Base-by-base conservation (phyloP, 2,329 filamentous ascomycete species). In the Hypoxylon sp. region DNA sequence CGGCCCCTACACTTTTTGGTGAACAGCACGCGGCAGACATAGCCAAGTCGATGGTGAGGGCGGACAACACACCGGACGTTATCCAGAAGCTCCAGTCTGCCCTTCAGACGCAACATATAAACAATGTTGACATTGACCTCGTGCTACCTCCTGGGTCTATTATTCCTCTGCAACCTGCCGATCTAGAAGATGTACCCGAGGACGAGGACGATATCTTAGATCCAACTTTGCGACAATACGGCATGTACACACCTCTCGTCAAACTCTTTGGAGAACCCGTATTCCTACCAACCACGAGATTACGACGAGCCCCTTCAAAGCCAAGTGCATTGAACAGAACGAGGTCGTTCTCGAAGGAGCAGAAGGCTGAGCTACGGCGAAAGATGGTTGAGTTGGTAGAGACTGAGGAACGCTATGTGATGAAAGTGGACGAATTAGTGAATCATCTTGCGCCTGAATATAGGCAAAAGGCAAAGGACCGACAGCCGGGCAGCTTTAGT, bases 21-120 rank as follows among this genome's bases (percentile, higher is more conserved):
- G 93, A 97, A 77, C 90, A 95, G 78, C 96, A 99, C 85, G 93
- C 95, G 18, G 96, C 94, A 44, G 92, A 97, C 73, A 81, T 99
- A 64, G 94, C 95, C 54, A 91, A 91, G 77, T 88, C 89, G 52
- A 96, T 98, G 90, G 86, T 89, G 67, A 90, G 87, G 80, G 90
- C 95, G 69, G 93, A 97, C 48, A 91, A 93, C 75, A 86, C 89
- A 1, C 80, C 83, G 38, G 90, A 93, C 14, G 86, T 96, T 24
- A 86, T 96, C 59, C 83, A 86, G 44, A 89, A 91, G 63, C 82
- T 99, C 57, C 87, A 91, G 60, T 86, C 88, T 58, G 91, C 93
- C 14, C 85, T 97, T 65, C 91, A 91, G 73, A 90, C 94, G 36
- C 93, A 96, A 75, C 90, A 91, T 70, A 82, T 96, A 60, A 93